A percentile compares a stretch with the other conserved stretches of the same genome.
These are phyloP conservation scores for Candida sanyaensis DNA, from an alignment of 1,139 yeast genomes.

Conservation along the genomic window DNA sequence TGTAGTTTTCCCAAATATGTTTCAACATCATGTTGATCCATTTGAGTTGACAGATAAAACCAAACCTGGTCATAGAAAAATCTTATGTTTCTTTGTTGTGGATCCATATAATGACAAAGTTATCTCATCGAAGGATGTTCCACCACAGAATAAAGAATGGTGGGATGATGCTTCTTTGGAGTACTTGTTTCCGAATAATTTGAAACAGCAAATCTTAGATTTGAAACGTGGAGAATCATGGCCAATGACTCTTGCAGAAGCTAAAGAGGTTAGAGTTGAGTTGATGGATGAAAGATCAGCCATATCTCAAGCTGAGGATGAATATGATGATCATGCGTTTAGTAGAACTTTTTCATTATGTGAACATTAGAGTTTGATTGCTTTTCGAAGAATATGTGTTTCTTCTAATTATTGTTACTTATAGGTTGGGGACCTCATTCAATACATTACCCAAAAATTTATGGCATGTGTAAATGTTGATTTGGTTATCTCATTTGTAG, in stretches of 20 bases:
- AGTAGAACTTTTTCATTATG: conserved; percentile 27
- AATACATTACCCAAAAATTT: too few species aligned
- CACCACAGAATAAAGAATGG: conserved; percentile 46
- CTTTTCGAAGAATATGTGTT: too few species aligned
- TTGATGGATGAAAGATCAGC: conserved; percentile 37
- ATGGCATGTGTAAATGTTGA: too few species aligned
- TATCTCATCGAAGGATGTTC: conserved; percentile 32
- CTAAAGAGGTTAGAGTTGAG: conserved; percentile 25
- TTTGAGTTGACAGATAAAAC: conserved; percentile 37
- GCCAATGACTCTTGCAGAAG: conserved; percentile 25
- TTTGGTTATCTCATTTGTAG: too few species aligned
- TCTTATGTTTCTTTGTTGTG: conserved; percentile 41
- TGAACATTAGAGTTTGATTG: conserved; percentile 23
- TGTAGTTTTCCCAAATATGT: conserved; percentile 40
- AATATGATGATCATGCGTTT: conserved; percentile 15
- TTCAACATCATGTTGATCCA: conserved; percentile 43
- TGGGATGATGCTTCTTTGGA: conserved; percentile 23
- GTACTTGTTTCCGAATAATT: conserved; percentile 14
- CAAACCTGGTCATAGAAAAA: conserved; percentile 41
- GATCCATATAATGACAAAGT: conserved; percentile 38
- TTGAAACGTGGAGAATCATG: conserved; percentile 14
- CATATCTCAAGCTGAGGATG: conserved; percentile 11
- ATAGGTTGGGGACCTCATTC: too few species aligned
- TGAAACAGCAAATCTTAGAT: conserved; percentile 11
- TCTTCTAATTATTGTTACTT: too few species aligned